A percentile compares a stretch with the other conserved stretches of the same genome.
phyloP scores from a whole-genome alignment of 75 land plant species.

The Cunninghamia lanceolata region DNA sequence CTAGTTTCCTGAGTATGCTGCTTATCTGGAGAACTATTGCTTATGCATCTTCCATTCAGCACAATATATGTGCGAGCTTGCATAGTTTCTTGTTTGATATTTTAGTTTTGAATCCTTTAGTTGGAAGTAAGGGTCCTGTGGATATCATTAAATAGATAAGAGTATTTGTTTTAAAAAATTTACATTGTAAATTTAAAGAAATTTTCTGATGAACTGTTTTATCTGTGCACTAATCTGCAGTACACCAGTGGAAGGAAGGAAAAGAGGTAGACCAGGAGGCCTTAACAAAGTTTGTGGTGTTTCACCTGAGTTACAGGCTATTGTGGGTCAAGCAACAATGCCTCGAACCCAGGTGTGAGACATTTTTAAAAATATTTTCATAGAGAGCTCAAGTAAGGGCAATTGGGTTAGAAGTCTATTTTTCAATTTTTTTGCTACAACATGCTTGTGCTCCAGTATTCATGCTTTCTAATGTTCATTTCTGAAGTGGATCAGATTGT shows the following conservation, averaged over 20 bases:
- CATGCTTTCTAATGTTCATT: conserved; percentile 7
- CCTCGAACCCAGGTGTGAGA: conserved; percentile 77
- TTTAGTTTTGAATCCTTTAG: not conserved
- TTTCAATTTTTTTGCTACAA: conserved; percentile 13
- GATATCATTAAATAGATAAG: not conserved
- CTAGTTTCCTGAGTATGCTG: no score
- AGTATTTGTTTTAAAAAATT: not conserved
- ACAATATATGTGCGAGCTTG: not conserved
- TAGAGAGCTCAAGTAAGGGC: not conserved
- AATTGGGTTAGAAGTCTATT: not conserved
- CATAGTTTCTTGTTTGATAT: not conserved
- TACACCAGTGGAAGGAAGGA: conserved; percentile 49
- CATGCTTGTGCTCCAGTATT: not conserved
- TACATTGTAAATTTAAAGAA: not conserved
- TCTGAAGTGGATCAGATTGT: conserved; percentile 59
- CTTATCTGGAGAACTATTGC: not conserved
- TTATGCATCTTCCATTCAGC: not conserved
- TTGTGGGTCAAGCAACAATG: conserved; percentile 69
- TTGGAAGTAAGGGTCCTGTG: not conserved
- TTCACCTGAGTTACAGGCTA: conserved; percentile 82
- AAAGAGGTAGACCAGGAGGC: conserved; percentile 78
- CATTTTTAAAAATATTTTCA: not conserved
- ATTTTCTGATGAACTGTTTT: conserved; percentile 4
- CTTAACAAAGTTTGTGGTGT: conserved; percentile 76
- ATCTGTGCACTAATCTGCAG: conserved; percentile 29